Evolutionary conservation across 371 early-diverging fungal species (phyloP).

Genomic region (Lichtheimia corymbifera): DNA sequence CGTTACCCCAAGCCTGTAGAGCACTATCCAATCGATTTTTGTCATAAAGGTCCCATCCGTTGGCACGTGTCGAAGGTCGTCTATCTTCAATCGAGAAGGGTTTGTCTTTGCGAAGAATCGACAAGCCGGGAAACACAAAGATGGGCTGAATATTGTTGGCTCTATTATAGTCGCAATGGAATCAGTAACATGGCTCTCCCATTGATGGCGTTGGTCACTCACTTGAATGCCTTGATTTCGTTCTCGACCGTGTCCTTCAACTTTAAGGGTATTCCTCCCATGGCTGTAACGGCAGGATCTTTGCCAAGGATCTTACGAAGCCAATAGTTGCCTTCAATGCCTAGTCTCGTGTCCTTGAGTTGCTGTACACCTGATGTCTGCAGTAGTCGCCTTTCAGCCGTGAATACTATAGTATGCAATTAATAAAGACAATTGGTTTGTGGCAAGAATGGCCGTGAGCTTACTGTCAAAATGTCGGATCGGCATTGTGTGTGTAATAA

Average conservation of each 20-base stretch:
- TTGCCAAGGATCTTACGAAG: slow-evolving; percentile 63
- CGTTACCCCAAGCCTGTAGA: slow-evolving; percentile 55
- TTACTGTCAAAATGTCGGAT: slow-evolving; percentile 67
- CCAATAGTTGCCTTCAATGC: slow-evolving; percentile 82
- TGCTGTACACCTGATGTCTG: slow-evolving; percentile 61
- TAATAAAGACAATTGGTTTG: neutral
- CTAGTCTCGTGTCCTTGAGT: slow-evolving; percentile 68
- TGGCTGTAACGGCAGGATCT: slow-evolving; percentile 63
- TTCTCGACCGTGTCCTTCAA: slow-evolving; percentile 62
- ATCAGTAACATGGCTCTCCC: neutral
- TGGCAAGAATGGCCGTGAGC: neutral
- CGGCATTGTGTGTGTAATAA: slow-evolving; percentile 36
- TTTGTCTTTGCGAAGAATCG: slow-evolving; percentile 72
- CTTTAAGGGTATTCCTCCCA: slow-evolving; percentile 72
- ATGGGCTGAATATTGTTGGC: slow-evolving; percentile 66
- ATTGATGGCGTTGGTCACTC: slow-evolving; percentile 8
- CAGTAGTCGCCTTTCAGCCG: slow-evolving; percentile 61
- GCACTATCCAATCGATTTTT: slow-evolving; percentile 66
- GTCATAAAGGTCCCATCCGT: slow-evolving; percentile 76
- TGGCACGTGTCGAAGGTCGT: slow-evolving; percentile 62
- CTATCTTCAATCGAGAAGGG: slow-evolving; percentile 68
- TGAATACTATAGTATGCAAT: slow-evolving; percentile 46
- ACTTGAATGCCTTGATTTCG: slow-evolving; percentile 69
- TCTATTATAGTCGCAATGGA: slow-evolving; percentile 25
- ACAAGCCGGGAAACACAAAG: slow-evolving; percentile 79